These are phyloP conservation scores for Porphyridium purpureum DNA, from an alignment of 23 red algal genomes.

Conservation along the genomic window DNA sequence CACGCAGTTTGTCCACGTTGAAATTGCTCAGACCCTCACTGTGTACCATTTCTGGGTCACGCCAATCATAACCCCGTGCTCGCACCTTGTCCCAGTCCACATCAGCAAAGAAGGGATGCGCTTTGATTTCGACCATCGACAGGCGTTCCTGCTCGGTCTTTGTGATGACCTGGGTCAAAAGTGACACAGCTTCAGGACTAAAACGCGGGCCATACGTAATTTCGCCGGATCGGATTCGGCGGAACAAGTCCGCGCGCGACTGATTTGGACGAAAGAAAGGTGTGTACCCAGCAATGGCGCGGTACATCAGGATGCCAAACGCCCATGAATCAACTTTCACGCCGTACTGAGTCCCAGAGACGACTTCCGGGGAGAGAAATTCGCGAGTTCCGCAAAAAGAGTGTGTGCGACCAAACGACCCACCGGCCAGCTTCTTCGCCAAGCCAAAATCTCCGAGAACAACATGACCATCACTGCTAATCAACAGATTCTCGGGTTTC, in stretches of 20 bases:
- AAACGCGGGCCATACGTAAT: too few species aligned
- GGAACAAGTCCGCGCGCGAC: not conserved
- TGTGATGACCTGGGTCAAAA: not conserved
- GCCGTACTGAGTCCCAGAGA: slow-evolving; percentile 35
- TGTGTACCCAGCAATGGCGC: slow-evolving; percentile 34
- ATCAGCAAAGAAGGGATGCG: slow-evolving; percentile 22
- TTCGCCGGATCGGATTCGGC: not conserved
- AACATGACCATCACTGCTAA: slow-evolving; percentile 59
- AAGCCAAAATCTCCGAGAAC: slow-evolving; percentile 72
- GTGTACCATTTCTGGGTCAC: not conserved
- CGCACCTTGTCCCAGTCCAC: slow-evolving; percentile 18
- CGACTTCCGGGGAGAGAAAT: slow-evolving; percentile 91
- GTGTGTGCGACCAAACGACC: not conserved
- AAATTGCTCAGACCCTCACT: not conserved
- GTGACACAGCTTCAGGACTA: not conserved
- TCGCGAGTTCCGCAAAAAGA: slow-evolving; percentile 50
- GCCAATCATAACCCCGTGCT: not conserved
- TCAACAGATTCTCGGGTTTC: slow-evolving; percentile 82
- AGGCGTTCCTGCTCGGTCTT: not conserved
- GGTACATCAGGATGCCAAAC: slow-evolving; percentile 74
- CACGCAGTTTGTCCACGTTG: not conserved
- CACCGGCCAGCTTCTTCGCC: slow-evolving; percentile 20
- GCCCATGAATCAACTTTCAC: slow-evolving; percentile 82
- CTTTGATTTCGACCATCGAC: slow-evolving; percentile 6
- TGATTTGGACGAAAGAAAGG: slow-evolving; percentile 12